These are phyloP conservation scores for Fusarium pininemorale DNA, from an alignment of 2,329 filamentous ascomycete species.

Conservation along the genomic window DNA sequence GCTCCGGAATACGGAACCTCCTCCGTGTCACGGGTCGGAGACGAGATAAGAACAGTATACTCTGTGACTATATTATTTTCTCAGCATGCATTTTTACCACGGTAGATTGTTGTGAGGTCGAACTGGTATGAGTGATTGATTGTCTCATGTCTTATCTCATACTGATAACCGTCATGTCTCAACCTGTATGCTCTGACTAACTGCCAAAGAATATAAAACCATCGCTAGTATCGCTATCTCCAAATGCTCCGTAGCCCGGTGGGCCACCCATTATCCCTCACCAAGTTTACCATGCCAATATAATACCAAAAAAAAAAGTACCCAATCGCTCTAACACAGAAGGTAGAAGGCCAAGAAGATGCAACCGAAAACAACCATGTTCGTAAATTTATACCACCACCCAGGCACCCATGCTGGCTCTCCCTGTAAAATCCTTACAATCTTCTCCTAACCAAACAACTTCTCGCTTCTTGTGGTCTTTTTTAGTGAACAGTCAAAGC, in stretches of 20 bases:
- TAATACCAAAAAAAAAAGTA: neutral
- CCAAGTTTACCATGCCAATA: neutral
- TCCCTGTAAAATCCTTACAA: neutral
- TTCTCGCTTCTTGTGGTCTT: neutral
- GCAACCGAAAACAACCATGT: neutral
- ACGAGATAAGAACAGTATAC: neutral
- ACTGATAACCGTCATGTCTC: neutral
- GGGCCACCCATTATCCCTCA: neutral
- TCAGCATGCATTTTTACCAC: neutral
- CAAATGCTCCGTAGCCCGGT: neutral
- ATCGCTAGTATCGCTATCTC: neutral
- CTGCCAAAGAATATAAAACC: neutral
- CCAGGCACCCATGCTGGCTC: neutral
- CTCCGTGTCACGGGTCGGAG: slow-evolving; percentile 25
- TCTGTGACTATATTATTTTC: neutral
- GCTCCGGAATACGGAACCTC: slow-evolving; percentile 26
- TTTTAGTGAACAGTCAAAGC: slow-evolving; percentile 47
- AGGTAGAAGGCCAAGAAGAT: neutral
- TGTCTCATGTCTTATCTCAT: neutral
- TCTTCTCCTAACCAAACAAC: neutral
- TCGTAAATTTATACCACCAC: neutral
- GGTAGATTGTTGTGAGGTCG: neutral
- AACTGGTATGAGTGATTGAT: neutral
- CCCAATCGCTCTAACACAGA: neutral
- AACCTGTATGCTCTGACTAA: neutral